Percentiles rank a stretch among this genome's conserved stretches.
phyloP scores from a whole-genome alignment of 345 rosid genomes.

The Rhodamnia rubescens region DNA sequence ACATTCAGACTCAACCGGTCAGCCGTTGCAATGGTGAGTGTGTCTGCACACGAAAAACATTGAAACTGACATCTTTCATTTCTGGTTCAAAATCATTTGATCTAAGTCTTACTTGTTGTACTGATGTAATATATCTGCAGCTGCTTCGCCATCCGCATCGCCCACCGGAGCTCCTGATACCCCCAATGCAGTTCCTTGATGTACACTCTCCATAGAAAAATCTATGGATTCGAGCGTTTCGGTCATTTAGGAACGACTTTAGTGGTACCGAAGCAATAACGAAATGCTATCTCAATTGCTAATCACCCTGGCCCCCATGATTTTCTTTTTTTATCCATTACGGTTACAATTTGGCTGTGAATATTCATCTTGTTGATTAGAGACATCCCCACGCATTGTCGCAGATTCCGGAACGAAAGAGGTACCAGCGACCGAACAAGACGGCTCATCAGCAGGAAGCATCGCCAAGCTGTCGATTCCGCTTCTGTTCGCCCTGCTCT shows the following conservation, averaged over 20 bases:
- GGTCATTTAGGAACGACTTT: no score
- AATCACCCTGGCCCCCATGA: not conserved
- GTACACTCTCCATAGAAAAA: conserved; percentile 2
- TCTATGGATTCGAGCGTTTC: not conserved
- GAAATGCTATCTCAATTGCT: not conserved
- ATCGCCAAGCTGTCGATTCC: conserved; percentile 9
- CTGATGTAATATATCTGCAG: conserved; percentile 3
- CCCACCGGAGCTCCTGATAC: conserved; percentile 32
- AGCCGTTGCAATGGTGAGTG: conserved; percentile 47
- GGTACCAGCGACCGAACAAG: not conserved
- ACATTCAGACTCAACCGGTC: conserved; percentile 44
- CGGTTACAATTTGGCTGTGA: not conserved
- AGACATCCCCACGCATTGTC: not conserved
- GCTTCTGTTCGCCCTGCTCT: conserved; percentile 15
- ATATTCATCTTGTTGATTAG: not conserved
- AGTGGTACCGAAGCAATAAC: not conserved
- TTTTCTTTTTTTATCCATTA: not conserved
- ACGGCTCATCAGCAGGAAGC: conserved; percentile 25
- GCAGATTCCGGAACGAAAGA: not conserved
- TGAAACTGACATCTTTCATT: not conserved
- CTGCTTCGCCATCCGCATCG: conserved; percentile 17
- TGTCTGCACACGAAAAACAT: not conserved
- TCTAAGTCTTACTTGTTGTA: not conserved
- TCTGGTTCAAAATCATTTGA: not conserved
- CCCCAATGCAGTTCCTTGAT: conserved; percentile 29